phyloP scores from a whole-genome alignment of 208 protist species.

The Crithidia brevicula region DNA sequence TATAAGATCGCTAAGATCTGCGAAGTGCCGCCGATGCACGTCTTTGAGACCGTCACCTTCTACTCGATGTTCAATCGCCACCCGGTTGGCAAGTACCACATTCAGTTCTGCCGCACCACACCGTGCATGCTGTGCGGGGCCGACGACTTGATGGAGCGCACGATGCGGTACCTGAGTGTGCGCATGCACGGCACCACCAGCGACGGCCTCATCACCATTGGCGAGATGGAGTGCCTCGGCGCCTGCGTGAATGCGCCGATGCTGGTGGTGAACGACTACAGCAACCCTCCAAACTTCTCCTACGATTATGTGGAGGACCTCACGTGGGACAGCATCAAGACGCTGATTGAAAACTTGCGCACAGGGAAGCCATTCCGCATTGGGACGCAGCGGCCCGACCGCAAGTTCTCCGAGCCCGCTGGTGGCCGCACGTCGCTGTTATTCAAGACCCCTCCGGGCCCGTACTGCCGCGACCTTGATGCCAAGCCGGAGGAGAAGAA shows the following conservation, averaged over 20 bases:
- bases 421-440: conserved; percentile 88
- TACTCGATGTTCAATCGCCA: conserved; percentile 97
- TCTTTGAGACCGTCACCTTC: conserved; percentile 94
- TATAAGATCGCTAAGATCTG: conserved; percentile 95
- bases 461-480: conserved; percentile 89
- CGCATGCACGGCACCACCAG: conserved; percentile 86
- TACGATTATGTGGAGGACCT: conserved; percentile 93
- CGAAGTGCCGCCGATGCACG: conserved; percentile 91
- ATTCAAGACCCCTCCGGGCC: conserved; percentile 81
- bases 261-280: conserved; percentile 94
- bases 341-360: conserved; percentile 79
- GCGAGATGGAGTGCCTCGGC: conserved; percentile 96
- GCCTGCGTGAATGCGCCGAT: conserved; percentile 94
- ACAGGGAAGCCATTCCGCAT: conserved; percentile 78
- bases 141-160: conserved; percentile 87
- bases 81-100: conserved; percentile 94
- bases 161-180: conserved; percentile 83
- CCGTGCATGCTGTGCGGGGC: conserved; percentile 93
- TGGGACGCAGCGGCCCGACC: conserved; percentile 75
- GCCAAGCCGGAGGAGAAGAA: conserved; percentile 66
- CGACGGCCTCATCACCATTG: conserved; percentile 90
- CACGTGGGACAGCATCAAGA: conserved; percentile 87
- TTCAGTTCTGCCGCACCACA: conserved; percentile 94
- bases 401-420: conserved; percentile 69
- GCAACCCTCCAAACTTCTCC: conserved; percentile 83